phyloP scores from a whole-genome alignment of 2,329 filamentous ascomycete genomes.

The Fusarium abutilonis region DNA sequence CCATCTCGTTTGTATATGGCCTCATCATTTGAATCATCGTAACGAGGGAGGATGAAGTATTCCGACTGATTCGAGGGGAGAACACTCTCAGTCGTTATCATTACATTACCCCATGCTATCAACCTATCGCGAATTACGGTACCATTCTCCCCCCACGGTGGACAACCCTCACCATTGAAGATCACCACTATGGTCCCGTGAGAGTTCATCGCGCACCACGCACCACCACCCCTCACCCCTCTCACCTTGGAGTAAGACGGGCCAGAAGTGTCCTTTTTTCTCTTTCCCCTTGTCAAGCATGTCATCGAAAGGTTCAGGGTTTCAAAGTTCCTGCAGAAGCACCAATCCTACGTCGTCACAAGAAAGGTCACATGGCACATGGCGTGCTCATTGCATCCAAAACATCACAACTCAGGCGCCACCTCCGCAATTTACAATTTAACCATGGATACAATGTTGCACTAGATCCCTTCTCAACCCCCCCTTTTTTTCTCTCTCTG shows the following conservation, averaged over 20 bases:
- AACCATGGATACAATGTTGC: background rate
- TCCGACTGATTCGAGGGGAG: slow-evolving; percentile 18
- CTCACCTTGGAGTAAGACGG: background rate
- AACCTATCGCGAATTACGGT: background rate
- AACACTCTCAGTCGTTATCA: slow-evolving; percentile 14
- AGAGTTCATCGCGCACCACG: slow-evolving; percentile 30
- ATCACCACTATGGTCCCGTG: slow-evolving; percentile 36
- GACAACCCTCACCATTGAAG: slow-evolving; percentile 4
- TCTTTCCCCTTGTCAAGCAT: slow-evolving; percentile 16
- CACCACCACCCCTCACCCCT: slow-evolving; percentile 12
- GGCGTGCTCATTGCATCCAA: slow-evolving; percentile 11
- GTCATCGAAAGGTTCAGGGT: slow-evolving; percentile 29
- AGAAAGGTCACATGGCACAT: slow-evolving; percentile 34
- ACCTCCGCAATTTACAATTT: slow-evolving; percentile 28
- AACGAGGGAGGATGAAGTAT: background rate
- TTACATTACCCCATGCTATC: slow-evolving; percentile 32
- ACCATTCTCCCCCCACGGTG: slow-evolving; percentile 17
- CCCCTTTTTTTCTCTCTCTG: background rate
- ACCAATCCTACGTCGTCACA: slow-evolving; percentile 24
- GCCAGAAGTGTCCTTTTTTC: slow-evolving; percentile 30
- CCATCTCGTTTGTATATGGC: slow-evolving; percentile 9
- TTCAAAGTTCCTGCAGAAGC: slow-evolving; percentile 35
- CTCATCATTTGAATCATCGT: slow-evolving; percentile 15
- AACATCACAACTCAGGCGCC: slow-evolving; percentile 34
- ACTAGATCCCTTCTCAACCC: background rate